These are phyloP conservation scores for Fraxinus pennsylvanica DNA, from an alignment of 257 asterid species.

Conservation along the genomic window DNA sequence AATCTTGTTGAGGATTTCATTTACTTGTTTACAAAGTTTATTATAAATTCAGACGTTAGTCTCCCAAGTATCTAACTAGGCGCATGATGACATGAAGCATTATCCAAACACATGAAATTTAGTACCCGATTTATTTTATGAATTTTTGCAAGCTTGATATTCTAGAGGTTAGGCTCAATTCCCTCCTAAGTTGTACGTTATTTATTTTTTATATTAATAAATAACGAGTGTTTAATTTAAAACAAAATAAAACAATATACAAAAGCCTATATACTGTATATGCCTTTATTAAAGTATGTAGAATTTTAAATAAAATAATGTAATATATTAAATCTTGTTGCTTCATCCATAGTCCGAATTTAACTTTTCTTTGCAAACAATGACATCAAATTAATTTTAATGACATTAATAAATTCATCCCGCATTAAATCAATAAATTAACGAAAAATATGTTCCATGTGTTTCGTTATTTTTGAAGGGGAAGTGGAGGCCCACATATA, in stretches of 20 bases:
- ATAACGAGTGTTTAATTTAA: too few relatives aligned
- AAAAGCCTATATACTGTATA: too few relatives aligned
- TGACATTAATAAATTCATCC: background rate
- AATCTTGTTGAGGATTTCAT: too few relatives aligned
- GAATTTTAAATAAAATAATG: background rate
- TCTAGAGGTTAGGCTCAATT: background rate
- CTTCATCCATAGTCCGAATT: background rate
- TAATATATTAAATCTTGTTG: background rate
- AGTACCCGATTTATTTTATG: too few relatives aligned
- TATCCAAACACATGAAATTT: background rate
- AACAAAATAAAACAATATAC: too few relatives aligned
- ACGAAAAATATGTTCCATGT: background rate
- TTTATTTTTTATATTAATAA: too few relatives aligned
- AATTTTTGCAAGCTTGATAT: background rate
- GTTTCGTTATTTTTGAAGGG: background rate
- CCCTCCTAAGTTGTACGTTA: background rate
- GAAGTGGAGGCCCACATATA: background rate
- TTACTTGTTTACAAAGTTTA: background rate
- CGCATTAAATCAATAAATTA: too few relatives aligned
- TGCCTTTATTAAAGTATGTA: too few relatives aligned
- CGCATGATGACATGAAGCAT: background rate
- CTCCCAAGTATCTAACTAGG: background rate
- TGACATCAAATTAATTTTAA: background rate
- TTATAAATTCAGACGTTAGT: too few relatives aligned
- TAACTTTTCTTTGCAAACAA: background rate